These are phyloP conservation scores for Fusarium euwallaceae DNA, from an alignment of 2,329 filamentous ascomycete genomes.

Conservation along the genomic window DNA sequence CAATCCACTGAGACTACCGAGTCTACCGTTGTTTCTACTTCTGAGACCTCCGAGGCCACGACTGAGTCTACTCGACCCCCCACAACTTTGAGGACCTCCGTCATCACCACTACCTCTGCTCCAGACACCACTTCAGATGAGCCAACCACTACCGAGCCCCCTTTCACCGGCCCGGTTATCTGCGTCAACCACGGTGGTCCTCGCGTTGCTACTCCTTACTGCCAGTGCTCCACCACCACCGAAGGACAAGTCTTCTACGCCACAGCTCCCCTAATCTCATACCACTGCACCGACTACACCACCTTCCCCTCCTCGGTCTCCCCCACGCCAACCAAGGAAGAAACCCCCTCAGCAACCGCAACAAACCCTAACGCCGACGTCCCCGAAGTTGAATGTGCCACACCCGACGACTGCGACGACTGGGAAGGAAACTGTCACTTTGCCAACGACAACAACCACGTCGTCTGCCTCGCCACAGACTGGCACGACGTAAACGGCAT, in stretches of 20 bases:
- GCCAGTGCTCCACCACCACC: slow-evolving; percentile 27
- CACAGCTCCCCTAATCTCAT: slow-evolving; percentile 22
- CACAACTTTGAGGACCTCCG: slow-evolving; percentile 23
- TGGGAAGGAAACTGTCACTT: slow-evolving; percentile 3
- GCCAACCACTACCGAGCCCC: slow-evolving; percentile 6
- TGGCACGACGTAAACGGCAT: slow-evolving; percentile 2
- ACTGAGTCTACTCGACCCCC: slow-evolving; percentile 10
- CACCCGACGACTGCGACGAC: slow-evolving; percentile 1
- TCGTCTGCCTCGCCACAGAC: background rate
- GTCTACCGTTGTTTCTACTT: background rate
- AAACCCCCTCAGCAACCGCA: background rate
- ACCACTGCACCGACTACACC: slow-evolving; percentile 20
- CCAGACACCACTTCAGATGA: background rate
- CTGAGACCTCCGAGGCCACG: background rate
- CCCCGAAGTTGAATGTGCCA: background rate
- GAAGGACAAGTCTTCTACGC: slow-evolving; percentile 24
- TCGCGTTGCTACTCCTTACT: slow-evolving; percentile 26
- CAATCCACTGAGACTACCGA: background rate
- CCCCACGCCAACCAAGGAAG: background rate
- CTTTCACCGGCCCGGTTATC: slow-evolving; percentile 15
- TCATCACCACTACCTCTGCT: slow-evolving; percentile 14
- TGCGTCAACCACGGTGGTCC: slow-evolving; percentile 33
- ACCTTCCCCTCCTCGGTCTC: slow-evolving; percentile 29
- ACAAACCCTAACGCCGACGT: background rate
- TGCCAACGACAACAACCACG: slow-evolving; percentile 1